These are phyloP conservation scores for Leishmania tropica DNA, from an alignment of 208 protist genomes.

Conservation along the genomic window DNA sequence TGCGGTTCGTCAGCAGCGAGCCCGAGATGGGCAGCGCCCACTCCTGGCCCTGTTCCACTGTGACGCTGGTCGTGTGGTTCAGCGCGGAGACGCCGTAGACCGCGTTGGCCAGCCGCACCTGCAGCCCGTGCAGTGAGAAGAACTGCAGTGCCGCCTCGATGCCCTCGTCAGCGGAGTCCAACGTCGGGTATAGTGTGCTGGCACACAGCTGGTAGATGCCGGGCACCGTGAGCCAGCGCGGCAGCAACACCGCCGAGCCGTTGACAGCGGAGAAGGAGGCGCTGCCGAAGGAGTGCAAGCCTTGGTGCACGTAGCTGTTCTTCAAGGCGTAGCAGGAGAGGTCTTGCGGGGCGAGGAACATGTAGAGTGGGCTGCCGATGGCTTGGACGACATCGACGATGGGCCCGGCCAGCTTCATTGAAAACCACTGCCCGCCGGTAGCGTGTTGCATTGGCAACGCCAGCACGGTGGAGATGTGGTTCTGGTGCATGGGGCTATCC, in stretches of 20 bases:
- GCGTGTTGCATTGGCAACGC: constrained; percentile 47
- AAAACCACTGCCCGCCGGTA: constrained; percentile 56
- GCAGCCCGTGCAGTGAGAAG: constrained; percentile 51
- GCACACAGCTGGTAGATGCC: constrained; percentile 70
- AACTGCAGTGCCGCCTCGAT: constrained; percentile 64
- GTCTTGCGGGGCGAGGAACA: constrained; percentile 57
- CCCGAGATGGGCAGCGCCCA: constrained; percentile 68
- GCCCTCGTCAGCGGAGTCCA: constrained; percentile 31
- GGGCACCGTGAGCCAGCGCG: constrained; percentile 40
- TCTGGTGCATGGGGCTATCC: not conserved
- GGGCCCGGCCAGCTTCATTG: constrained; percentile 54
- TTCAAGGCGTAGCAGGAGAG: constrained; percentile 52
- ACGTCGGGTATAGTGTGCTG: constrained; percentile 52
- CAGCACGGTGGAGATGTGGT: constrained; percentile 31
- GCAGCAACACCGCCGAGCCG: constrained; percentile 55
- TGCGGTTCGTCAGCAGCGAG: constrained; percentile 59
- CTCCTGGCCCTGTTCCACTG: constrained; percentile 72
- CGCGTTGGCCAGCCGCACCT: constrained; percentile 45
- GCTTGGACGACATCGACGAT: constrained; percentile 47
- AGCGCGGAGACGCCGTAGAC: constrained; percentile 67
- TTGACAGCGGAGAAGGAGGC: constrained; percentile 53
- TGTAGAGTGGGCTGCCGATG: constrained; percentile 62
- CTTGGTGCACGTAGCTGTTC: constrained; percentile 43
- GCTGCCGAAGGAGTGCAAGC: constrained; percentile 36
- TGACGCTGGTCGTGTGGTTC: constrained; percentile 57